Base-by-base conservation (phyloP, 176 grass and related monocot species). In the Panicum miliaceum region DNA sequence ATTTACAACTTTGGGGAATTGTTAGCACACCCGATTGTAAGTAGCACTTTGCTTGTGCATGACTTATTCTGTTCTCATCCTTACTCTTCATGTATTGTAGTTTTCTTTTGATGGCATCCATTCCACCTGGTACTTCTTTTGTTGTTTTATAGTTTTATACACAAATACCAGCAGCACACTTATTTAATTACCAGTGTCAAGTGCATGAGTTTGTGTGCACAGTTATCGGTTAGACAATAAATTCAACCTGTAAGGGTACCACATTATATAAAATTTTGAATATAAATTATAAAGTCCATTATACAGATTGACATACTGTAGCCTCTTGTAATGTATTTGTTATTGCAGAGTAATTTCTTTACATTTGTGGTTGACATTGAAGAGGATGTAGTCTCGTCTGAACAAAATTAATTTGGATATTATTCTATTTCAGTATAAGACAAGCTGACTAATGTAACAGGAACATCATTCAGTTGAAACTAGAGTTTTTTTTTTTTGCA, bases 1-100 rank as follows among this genome's bases (percentile, higher is more conserved):
- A 97, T 97, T 73, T 97, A 97, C 79, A 97, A 97, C 69, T 97
- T 97, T 69, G 94, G 94, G 18, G 94, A 97, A 86, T 83, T 97
- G 73, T 73, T 97, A 54, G 92, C 94, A 34, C 94, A 97, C 86
- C 94, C 94, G 0, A 97, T 97, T 91, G 94, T 97, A 97, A 89
- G 89, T 85, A 76, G 32, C 48, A 7, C 42, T 66, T 52, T 85
- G 60, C 68, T 61, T 58, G n/a, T 69, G 62, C 77, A 37, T 10
- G 42, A 56, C 14, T 63, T 29, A 1, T 20, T 81, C 20, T 45
- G 9, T 77, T 64, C 13, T 47, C 53, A 64, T n/a, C 40, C 68
- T 27, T 60, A 34, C 15, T 36, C 66, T 64, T 20, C 8, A 47
- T 16, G 29, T 73, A 32, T 66, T 78, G 35, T 46, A 72, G 35